Conservation (phyloP, 108 stramenopile species). For the Nitzschia palea region DNA sequence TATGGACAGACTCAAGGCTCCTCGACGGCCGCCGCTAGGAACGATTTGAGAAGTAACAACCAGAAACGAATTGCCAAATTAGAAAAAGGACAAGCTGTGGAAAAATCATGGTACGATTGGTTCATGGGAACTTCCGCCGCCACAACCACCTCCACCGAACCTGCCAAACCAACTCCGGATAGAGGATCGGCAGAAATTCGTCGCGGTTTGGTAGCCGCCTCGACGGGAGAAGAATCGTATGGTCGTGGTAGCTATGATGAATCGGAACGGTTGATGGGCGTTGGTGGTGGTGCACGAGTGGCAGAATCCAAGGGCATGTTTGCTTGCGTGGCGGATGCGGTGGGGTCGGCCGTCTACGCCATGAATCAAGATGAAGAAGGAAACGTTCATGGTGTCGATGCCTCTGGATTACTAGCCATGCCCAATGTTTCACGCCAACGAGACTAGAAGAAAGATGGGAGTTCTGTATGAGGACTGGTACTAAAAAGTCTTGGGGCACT, state of each 20-base stretch:
- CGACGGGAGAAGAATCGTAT: slow-evolving; percentile 18
- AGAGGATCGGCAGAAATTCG: slow-evolving; percentile 22
- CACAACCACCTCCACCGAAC: slow-evolving; percentile 3
- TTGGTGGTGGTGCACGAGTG: slow-evolving; percentile 59
- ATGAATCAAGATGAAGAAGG: slow-evolving; percentile 59
- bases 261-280: slow-evolving; percentile 33
- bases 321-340: slow-evolving; percentile 75
- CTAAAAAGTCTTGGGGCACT: too few relatives aligned
- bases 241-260: slow-evolving; percentile 34
- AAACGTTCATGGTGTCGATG: slow-evolving; percentile 78
- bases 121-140: slow-evolving; percentile 28
- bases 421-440: slow-evolving; percentile 48
- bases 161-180: not conserved
- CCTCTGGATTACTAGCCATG: slow-evolving; percentile 61
- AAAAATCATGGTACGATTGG: slow-evolving; percentile 48
- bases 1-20: slow-evolving; percentile 37
- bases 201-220: slow-evolving; percentile 28
- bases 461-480: too few relatives aligned
- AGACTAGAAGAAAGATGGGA: too few relatives aligned
- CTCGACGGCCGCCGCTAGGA: not conserved
- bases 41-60: not conserved
- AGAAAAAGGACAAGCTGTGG: slow-evolving; percentile 4
- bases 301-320: slow-evolving; percentile 70
- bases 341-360: slow-evolving; percentile 44
- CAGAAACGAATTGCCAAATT: slow-evolving; percentile 21